These are phyloP conservation scores for Penicillium sp. DNA, from an alignment of 2,329 filamentous ascomycete species.

Conservation along the genomic window DNA sequence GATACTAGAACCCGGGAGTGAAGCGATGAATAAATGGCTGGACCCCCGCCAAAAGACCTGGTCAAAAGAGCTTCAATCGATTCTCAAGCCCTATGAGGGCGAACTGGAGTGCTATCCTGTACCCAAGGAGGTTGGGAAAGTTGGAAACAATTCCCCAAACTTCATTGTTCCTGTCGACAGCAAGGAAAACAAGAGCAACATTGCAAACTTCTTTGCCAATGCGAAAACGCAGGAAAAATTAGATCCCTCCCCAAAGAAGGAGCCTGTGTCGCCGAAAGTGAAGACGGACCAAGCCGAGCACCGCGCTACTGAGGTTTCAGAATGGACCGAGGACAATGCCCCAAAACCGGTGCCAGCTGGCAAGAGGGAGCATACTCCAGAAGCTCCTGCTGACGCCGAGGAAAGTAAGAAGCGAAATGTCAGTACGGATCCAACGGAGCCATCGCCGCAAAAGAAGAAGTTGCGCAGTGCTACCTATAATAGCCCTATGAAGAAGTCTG, in stretches of 20 bases:
- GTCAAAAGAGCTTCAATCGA: constrained; percentile 71
- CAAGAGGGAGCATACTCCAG: constrained; percentile 48
- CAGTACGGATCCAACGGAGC: constrained; percentile 7
- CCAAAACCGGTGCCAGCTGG: constrained; percentile 45
- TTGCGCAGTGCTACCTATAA: constrained; percentile 58
- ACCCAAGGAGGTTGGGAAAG: constrained; percentile 85
- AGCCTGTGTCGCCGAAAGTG: constrained; percentile 35
- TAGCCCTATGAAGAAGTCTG: constrained; percentile 43
- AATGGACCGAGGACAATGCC: constrained; percentile 43
- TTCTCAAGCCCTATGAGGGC: constrained; percentile 76
- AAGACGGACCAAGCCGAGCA: constrained; percentile 14
- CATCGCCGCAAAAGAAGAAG: constrained; percentile 47
- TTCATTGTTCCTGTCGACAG: constrained; percentile 83
- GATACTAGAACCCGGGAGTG: constrained; percentile 73
- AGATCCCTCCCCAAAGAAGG: constrained; percentile 13
- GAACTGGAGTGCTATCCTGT: constrained; percentile 85
- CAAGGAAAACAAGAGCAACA: constrained; percentile 86
- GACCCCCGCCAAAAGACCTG: constrained; percentile 70
- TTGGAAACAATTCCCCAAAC: constrained; percentile 80
- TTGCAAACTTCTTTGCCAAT: constrained; percentile 85
- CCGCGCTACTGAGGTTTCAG: background rate
- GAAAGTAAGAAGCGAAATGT: constrained; percentile 26
- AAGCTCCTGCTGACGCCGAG: constrained; percentile 19
- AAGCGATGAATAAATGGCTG: constrained; percentile 70
- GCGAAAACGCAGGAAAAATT: constrained; percentile 35